Percentiles rank a stretch among this genome's conserved stretches.
Evolutionary conservation across 1,139 yeast genomes (phyloP).

Genomic region (Yamadazyma triangularis): DNA sequence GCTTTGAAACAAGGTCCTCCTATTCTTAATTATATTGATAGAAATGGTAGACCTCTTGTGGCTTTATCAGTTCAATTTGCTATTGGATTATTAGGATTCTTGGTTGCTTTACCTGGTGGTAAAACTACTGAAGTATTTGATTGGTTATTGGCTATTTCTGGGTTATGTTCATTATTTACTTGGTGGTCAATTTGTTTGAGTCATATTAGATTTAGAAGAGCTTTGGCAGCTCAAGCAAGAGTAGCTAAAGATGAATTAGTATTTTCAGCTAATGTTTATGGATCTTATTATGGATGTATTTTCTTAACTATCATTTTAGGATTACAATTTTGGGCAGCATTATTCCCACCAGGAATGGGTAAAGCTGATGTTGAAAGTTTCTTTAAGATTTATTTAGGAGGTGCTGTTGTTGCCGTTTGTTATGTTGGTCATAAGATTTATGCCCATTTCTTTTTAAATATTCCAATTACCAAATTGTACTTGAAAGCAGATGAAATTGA

Average conservation of each 20-base stretch:
- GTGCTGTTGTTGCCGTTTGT: conserved; percentile 21
- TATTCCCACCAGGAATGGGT: conserved; percentile 32
- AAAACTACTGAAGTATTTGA: conserved; percentile 25
- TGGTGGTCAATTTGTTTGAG: conserved; percentile 34
- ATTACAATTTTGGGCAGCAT: conserved; percentile 38
- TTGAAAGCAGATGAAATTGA: conserved; percentile 33
- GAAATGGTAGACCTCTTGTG: conserved; percentile 33
- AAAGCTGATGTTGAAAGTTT: conserved; percentile 26
- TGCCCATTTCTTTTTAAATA: conserved; percentile 16
- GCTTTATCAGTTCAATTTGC: conserved; percentile 40
- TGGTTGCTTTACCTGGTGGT: conserved; percentile 28
- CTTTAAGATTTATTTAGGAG: conserved; percentile 31
- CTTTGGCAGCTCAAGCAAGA: conserved; percentile 23
- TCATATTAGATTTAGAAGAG: conserved; percentile 29
- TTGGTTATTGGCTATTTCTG: conserved; percentile 40
- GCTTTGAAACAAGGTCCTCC: conserved; percentile 31
- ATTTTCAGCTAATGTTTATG: conserved; percentile 19
- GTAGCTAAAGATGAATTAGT: conserved; percentile 28
- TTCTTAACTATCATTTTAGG: conserved; percentile 22
- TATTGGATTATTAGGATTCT: conserved; percentile 27
- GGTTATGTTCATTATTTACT: conserved; percentile 36
- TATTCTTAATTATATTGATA: conserved; percentile 27
- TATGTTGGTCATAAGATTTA: conserved; percentile 33
- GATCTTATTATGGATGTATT: conserved; percentile 30
- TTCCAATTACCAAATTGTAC: conserved; percentile 26